Percentiles rank a stretch among this genome's conserved stretches.
Conservation (phyloP, 2,329 filamentous ascomycete genomes). For the Fusarium hostae region DNA sequence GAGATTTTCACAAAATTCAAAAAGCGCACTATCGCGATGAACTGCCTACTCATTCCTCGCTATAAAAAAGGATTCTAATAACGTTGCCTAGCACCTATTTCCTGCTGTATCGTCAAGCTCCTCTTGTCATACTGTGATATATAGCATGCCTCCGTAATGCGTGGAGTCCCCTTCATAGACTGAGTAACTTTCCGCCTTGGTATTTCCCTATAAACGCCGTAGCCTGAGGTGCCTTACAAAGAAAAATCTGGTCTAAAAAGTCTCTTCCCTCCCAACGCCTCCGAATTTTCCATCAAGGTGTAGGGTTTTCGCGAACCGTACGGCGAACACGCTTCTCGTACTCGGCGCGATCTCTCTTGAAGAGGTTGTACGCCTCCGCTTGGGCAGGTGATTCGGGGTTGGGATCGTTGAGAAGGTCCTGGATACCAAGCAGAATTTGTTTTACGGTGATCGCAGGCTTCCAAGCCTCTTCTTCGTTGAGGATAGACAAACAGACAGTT, state of each 20-base stretch:
- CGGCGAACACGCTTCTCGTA: constrained; percentile 91
- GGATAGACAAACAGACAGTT: constrained; percentile 94
- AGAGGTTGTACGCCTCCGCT: constrained; percentile 96
- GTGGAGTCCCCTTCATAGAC: constrained; percentile 5
- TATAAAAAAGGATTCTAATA: constrained; percentile 2
- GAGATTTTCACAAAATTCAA: constrained; percentile 4
- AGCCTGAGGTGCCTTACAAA: constrained; percentile 39
- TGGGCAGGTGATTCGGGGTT: constrained; percentile 98
- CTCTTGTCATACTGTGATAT: constrained; percentile 28
- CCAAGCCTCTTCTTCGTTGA: constrained; percentile 99
- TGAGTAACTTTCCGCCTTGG: constrained; percentile 44
- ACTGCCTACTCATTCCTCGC: background rate
- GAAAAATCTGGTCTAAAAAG: constrained; percentile 28
- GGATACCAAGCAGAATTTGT: constrained; percentile 94
- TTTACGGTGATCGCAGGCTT: constrained; percentile 98
- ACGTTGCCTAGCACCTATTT: background rate
- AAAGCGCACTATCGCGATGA: constrained; percentile 4
- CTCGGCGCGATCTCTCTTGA: constrained; percentile 86
- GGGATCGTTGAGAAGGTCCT: constrained; percentile 94
- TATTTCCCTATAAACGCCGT: constrained; percentile 49
- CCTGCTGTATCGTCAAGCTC: constrained; percentile 16
- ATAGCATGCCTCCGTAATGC: constrained; percentile 9
- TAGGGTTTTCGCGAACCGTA: constrained; percentile 89
- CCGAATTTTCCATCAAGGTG: constrained; percentile 62
- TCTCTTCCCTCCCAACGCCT: constrained; percentile 7